These are phyloP conservation scores for Zymoseptoria brevis DNA, from an alignment of 2,329 filamentous ascomycete genomes.

Conservation along the genomic window DNA sequence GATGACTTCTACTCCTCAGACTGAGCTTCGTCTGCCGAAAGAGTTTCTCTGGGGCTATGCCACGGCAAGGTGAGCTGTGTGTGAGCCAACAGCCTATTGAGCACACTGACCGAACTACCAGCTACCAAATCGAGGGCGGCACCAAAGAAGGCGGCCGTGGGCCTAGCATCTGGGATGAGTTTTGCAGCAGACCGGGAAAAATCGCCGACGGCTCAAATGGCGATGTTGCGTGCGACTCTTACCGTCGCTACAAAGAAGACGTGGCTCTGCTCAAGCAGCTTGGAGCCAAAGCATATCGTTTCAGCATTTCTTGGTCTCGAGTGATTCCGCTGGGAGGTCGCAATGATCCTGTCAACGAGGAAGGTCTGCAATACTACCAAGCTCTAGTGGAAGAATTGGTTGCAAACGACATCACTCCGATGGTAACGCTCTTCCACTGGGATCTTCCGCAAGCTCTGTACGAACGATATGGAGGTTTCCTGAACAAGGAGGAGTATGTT, in stretches of 20 bases:
- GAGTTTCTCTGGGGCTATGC: conserved; percentile 67
- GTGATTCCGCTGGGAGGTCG: conserved; percentile 81
- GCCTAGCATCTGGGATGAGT: conserved; percentile 84
- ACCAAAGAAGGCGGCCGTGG: conserved; percentile 67
- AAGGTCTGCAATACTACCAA: conserved; percentile 68
- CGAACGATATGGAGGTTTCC: conserved; percentile 70
- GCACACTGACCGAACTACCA: conserved; percentile 30
- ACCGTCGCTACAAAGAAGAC: conserved; percentile 70
- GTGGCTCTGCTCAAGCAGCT: conserved; percentile 68
- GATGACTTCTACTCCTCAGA: conserved; percentile 11
- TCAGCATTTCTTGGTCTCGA: conserved; percentile 75
- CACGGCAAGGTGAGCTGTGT: conserved; percentile 54
- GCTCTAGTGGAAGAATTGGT: conserved; percentile 71
- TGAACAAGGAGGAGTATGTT: conserved; percentile 76
- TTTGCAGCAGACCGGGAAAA: conserved; percentile 72
- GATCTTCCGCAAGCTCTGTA: conserved; percentile 73
- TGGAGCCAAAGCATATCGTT: conserved; percentile 69
- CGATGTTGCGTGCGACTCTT: conserved; percentile 75
- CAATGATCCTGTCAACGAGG: conserved; percentile 70
- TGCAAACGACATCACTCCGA: conserved; percentile 66
- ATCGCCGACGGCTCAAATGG: conserved; percentile 71
- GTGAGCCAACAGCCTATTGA: neutral
- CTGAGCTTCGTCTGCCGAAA: conserved; percentile 9
- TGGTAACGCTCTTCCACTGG: conserved; percentile 84
- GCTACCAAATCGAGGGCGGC: conserved; percentile 82